phyloP scores from a whole-genome alignment of 805 yeast species.

The Yarrowia deformans region DNA sequence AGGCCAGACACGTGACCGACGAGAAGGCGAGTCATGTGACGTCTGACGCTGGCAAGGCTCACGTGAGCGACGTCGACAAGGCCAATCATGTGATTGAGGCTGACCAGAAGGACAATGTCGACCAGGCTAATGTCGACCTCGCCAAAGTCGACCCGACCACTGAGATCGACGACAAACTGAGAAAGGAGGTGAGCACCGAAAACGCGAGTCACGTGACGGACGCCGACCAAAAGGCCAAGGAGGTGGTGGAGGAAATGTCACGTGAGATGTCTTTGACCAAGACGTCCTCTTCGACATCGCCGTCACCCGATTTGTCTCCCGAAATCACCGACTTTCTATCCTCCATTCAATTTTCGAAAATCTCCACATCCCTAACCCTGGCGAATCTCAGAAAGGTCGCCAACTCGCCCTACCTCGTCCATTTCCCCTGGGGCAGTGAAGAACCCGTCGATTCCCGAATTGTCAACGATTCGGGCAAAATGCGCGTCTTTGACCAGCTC shows the following conservation, averaged over 20 bases:
- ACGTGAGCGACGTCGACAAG: too few species aligned
- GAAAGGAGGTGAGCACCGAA: too few species aligned
- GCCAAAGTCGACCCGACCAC: too few species aligned
- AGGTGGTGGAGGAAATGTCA: background rate
- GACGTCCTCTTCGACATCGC: too few species aligned
- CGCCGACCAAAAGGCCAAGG: background rate
- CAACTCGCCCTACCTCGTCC: constrained; percentile 83
- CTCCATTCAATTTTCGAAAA: background rate
- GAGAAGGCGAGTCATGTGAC: too few species aligned
- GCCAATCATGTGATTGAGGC: too few species aligned
- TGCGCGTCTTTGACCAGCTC: constrained; percentile 72
- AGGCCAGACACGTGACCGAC: background rate
- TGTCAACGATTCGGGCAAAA: constrained; percentile 70
- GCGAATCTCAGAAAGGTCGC: constrained; percentile 13
- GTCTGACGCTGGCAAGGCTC: too few species aligned
- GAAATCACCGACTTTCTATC: background rate
- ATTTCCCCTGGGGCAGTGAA: constrained; percentile 72
- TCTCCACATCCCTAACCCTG: constrained; percentile 1
- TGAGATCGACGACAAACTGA: too few species aligned
- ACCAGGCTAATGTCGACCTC: too few species aligned
- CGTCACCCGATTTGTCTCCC: background rate
- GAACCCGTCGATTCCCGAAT: constrained; percentile 54
- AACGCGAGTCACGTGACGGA: too few species aligned
- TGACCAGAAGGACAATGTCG: too few species aligned
- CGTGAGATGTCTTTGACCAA: too few species aligned